phyloP scores from a whole-genome alignment of 2,329 filamentous ascomycete species.

The Diaporthe vexans region DNA sequence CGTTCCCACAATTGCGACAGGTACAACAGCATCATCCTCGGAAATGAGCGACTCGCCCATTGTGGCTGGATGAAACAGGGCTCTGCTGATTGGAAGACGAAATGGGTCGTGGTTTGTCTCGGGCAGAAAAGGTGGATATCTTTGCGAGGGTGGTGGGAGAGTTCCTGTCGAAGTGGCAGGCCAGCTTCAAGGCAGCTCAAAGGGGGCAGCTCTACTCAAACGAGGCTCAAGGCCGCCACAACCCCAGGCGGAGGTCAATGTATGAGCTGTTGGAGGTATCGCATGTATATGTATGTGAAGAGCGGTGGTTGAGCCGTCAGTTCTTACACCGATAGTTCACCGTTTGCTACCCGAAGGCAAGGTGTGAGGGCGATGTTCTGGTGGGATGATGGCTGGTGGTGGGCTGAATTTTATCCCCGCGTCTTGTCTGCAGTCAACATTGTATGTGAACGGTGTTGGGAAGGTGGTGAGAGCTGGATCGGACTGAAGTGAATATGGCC shows the following conservation, averaged over 20 bases:
- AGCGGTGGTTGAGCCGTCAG: neutral
- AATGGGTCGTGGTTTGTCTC: neutral
- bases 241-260: neutral
- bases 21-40: constrained; percentile 38
- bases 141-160: neutral
- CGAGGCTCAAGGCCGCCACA: neutral
- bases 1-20: constrained; percentile 78
- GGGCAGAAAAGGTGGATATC: neutral
- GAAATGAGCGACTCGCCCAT: neutral
- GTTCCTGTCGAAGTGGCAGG: neutral
- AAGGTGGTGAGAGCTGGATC: neutral
- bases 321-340: neutral
- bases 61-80: constrained; percentile 3
- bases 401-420: neutral
- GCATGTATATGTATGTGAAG: neutral
- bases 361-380: neutral
- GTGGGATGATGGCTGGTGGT: neutral
- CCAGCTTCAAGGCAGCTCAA: neutral
- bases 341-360: neutral
- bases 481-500: neutral
- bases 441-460: no score
- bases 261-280: constrained; percentile 1
- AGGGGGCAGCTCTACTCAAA: neutral
- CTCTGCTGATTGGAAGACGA: neutral
- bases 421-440: neutral